phyloP scores from a whole-genome alignment of 768 basidiomycete genomes.

The Gymnopilus junonius region DNA sequence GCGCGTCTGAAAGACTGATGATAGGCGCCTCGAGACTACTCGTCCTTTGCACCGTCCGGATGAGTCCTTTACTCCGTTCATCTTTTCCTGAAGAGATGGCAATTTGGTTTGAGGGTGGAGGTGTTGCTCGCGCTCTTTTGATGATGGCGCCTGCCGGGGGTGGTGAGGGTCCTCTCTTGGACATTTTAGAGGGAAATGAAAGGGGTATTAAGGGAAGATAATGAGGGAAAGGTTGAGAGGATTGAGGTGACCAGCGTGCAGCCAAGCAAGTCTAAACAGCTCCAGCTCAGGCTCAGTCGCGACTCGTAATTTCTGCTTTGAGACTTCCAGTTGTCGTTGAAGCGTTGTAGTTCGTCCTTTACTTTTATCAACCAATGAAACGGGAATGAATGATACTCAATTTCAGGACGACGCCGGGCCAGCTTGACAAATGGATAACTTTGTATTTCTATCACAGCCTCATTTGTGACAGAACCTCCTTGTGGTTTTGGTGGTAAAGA shows the following conservation, averaged over 20 bases:
- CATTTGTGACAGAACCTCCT: too few species aligned
- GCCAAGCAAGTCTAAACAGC: not conserved
- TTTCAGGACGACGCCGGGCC: too few species aligned
- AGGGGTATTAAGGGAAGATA: not conserved
- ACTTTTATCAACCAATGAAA: too few species aligned
- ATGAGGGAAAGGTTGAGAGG: not conserved
- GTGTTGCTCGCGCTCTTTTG: constrained; percentile 63
- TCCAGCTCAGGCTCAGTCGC: too few species aligned
- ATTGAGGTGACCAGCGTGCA: not conserved
- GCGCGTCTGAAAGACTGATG: constrained; percentile 85
- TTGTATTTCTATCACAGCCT: too few species aligned
- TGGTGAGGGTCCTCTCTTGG: constrained; percentile 71
- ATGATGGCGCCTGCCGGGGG: constrained; percentile 58
- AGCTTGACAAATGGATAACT: too few species aligned
- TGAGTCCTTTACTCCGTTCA: constrained; percentile 75
- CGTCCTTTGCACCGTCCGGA: constrained; percentile 90
- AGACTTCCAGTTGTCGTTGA: too few species aligned
- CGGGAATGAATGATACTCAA: too few species aligned
- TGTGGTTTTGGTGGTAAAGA: too few species aligned
- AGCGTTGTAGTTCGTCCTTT: too few species aligned
- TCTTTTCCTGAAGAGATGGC: constrained; percentile 77
- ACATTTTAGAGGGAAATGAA: constrained; percentile 52
- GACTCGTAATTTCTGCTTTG: too few species aligned
- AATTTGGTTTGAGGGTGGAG: constrained; percentile 63
- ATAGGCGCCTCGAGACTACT: constrained; percentile 94